Percentiles rank a stretch among this genome's conserved stretches.
Conservation (phyloP, 768 basidiomycete genomes). For the Suillus luteus region DNA sequence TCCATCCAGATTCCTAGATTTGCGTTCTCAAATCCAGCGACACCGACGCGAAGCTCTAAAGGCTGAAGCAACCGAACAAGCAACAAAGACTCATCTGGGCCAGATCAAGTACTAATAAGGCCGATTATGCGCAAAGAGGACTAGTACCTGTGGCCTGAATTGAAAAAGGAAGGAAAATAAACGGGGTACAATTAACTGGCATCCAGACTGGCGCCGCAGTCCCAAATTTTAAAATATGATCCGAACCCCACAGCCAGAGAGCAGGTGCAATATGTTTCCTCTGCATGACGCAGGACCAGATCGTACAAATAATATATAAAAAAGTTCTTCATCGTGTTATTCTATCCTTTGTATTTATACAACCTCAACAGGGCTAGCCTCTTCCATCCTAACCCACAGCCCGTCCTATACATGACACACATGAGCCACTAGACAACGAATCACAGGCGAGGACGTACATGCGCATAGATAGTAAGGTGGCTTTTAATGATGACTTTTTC, state of each 20-base stretch:
- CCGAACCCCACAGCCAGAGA: background rate
- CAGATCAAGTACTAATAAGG: too few relatives aligned
- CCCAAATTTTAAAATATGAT: background rate
- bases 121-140: background rate
- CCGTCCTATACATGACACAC: slow-evolving; percentile 18
- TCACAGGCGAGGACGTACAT: slow-evolving; percentile 33
- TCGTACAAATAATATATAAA: background rate
- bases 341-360: background rate
- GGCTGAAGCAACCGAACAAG: slow-evolving; percentile 48
- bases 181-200: slow-evolving; percentile 37
- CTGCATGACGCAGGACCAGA: background rate
- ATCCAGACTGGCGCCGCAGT: background rate
- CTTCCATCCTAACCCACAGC: slow-evolving; percentile 31
- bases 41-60: slow-evolving; percentile 39
- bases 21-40: slow-evolving; percentile 40
- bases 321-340: background rate
- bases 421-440: background rate
- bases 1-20: slow-evolving; percentile 33
- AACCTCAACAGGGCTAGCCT: slow-evolving; percentile 11
- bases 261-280: background rate
- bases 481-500: slow-evolving; percentile 49
- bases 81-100: slow-evolving; percentile 41
- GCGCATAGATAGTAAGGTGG: slow-evolving; percentile 57
- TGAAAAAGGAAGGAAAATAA: slow-evolving; percentile 65
- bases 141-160: slow-evolving; percentile 52